Evolutionary conservation across 164 flowering plant species (phyloP).

Genomic region (Nymphaea thermarum): DNA sequence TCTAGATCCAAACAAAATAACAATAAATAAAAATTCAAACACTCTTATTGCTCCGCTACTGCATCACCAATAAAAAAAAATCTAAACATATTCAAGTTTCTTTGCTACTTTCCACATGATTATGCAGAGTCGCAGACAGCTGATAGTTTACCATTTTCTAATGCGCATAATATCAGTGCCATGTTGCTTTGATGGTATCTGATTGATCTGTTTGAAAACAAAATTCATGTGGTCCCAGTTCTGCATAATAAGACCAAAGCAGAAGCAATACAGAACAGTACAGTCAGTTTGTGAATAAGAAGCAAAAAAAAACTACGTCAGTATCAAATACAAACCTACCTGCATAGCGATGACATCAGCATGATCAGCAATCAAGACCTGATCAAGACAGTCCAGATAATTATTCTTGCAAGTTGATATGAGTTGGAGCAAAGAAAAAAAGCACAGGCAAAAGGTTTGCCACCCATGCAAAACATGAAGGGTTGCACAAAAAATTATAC

Average conservation of each 20-base stretch:
- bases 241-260: conserved; percentile 20
- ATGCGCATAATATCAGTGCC: conserved; percentile 85
- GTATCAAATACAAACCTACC: conserved; percentile 22
- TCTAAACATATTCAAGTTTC: no score
- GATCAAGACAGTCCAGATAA: conserved; percentile 8
- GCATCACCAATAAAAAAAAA: no score
- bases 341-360: conserved; percentile 92
- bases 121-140: no score
- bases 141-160: conserved; percentile 53
- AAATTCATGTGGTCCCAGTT: conserved; percentile 66
- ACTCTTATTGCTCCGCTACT: no score
- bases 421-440: neutral
- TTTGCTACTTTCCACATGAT: no score
- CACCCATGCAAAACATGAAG: neutral
- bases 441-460: no score
- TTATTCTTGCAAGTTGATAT: neutral
- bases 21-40: no score
- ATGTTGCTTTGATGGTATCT: conserved; percentile 57
- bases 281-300: neutral
- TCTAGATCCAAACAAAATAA: no score
- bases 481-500: conserved; percentile 16
- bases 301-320: neutral
- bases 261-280: neutral
- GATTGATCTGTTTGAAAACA: conserved; percentile 58
- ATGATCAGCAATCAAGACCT: conserved; percentile 86